phyloP scores from a whole-genome alignment of 2,329 filamentous ascomycete species.

The Zymoseptoria passerinii region DNA sequence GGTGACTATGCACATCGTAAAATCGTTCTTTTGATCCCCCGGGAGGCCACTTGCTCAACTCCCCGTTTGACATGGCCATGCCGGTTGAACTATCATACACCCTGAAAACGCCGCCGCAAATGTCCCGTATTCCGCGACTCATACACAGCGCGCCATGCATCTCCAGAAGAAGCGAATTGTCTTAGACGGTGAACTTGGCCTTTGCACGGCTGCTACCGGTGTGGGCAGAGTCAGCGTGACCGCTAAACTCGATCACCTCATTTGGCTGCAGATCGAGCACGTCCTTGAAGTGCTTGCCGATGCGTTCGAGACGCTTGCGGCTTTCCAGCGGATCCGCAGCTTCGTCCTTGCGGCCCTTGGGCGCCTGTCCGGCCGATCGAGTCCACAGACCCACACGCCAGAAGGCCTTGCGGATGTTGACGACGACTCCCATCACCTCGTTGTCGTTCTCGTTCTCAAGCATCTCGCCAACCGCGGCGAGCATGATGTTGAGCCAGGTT shows the following conservation, averaged over 20 bases:
- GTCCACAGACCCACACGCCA: conserved; percentile 98
- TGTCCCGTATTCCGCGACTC: conserved; percentile 5
- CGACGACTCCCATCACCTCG: conserved; percentile 98
- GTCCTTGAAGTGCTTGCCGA: conserved; percentile 88
- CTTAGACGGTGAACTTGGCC: conserved; percentile 79
- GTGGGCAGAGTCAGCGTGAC: conserved; percentile 89
- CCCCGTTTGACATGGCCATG: conserved; percentile 20
- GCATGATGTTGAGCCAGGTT: conserved; percentile 97
- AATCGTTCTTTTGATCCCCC: conserved; percentile 9
- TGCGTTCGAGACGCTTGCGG: conserved; percentile 71
- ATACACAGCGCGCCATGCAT: not conserved
- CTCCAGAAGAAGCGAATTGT: not conserved
- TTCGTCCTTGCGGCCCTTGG: conserved; percentile 57
- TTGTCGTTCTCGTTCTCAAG: conserved; percentile 90
- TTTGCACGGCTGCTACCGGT: conserved; percentile 90
- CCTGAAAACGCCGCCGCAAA: conserved; percentile 15
- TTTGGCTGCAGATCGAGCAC: conserved; percentile 68
- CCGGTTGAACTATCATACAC: conserved; percentile 13
- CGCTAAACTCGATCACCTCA: conserved; percentile 87
- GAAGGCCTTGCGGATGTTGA: conserved; percentile 97
- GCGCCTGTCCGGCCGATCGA: conserved; percentile 72
- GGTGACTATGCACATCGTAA: conserved; percentile 8
- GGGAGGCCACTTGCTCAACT: conserved; percentile 31
- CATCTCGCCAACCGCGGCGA: conserved; percentile 93
- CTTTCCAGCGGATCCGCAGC: conserved; percentile 57